These are phyloP conservation scores for Myxozyma geophila DNA, from an alignment of 805 yeast genomes.

Conservation along the genomic window DNA sequence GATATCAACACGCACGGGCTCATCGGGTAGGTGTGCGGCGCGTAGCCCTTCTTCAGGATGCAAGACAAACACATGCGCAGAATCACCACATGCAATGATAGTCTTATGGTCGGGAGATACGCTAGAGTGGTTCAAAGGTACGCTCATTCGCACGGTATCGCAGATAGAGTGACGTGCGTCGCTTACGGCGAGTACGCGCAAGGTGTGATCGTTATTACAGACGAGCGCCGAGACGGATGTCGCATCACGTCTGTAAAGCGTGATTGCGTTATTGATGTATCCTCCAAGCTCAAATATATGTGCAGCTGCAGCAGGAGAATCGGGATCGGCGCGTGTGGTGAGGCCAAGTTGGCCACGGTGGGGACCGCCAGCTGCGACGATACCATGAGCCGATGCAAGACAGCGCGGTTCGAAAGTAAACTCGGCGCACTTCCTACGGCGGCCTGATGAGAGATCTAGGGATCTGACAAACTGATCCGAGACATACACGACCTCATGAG, in stretches of 20 bases:
- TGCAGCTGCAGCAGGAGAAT: conserved; percentile 2
- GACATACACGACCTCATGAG: conserved; percentile 61
- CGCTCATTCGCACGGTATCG: conserved; percentile 56
- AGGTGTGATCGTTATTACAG: conserved; percentile 80
- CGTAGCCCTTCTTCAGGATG: conserved; percentile 45
- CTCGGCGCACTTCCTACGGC: conserved; percentile 50
- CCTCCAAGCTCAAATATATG: conserved; percentile 70
- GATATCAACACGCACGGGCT: conserved; percentile 8
- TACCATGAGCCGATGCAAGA: conserved; percentile 60
- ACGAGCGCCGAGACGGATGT: conserved; percentile 58
- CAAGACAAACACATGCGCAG: conserved; percentile 62
- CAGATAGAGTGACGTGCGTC: conserved; percentile 53
- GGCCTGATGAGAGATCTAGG: conserved; percentile 50
- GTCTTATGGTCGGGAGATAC: conserved; percentile 65
- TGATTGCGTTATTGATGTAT: conserved; percentile 79
- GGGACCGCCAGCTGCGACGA: conserved; percentile 59
- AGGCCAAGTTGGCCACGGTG: conserved; percentile 70
- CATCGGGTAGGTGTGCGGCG: conserved; percentile 5
- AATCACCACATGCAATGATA: conserved; percentile 76
- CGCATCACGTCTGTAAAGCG: conserved; percentile 45
- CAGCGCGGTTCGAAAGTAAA: conserved; percentile 74
- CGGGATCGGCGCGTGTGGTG: conserved; percentile 51
- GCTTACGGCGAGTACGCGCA: conserved; percentile 66
- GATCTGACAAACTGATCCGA: conserved; percentile 57
- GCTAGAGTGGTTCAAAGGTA: conserved; percentile 76